phyloP scores from a whole-genome alignment of 768 basidiomycete species.

The Plicaturopsis crispa region DNA sequence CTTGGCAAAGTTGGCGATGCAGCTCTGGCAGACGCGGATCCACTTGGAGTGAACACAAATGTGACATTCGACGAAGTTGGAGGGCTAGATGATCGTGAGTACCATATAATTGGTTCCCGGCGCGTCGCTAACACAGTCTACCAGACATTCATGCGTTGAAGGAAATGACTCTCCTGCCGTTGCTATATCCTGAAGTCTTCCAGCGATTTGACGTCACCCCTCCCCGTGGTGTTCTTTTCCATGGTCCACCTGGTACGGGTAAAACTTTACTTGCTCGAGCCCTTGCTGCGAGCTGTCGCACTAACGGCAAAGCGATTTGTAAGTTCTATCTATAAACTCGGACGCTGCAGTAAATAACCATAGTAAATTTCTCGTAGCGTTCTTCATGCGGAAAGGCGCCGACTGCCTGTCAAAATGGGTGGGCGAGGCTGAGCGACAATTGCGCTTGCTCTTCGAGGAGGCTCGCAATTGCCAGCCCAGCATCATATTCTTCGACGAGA shows the following conservation, averaged over 20 bases:
- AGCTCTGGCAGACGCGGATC: conserved; percentile 94
- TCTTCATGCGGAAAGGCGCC: conserved; percentile 99
- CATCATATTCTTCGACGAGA: conserved; percentile 99
- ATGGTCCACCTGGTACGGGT: conserved; percentile 98
- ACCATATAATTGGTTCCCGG: conserved; percentile 1
- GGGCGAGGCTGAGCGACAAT: conserved; percentile 94
- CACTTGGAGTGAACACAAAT: conserved; percentile 86
- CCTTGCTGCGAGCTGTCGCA: conserved; percentile 85
- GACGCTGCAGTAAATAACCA: conserved; percentile 1
- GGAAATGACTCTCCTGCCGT: conserved; percentile 95
- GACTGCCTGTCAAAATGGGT: conserved; percentile 99
- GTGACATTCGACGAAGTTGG: conserved; percentile 97
- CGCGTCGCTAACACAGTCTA: conserved; percentile 2
- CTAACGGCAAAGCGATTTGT: conserved; percentile 85
- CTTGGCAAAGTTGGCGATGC: conserved; percentile 80
- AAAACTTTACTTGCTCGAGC: conserved; percentile 93
- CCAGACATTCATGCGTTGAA: conserved; percentile 92
- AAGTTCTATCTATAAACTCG: conserved; percentile 22
- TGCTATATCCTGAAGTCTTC: conserved; percentile 95
- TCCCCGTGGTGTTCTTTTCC: conserved; percentile 93
- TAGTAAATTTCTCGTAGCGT: conserved; percentile 43
- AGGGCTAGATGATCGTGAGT: conserved; percentile 87
- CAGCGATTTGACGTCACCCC: conserved; percentile 91
- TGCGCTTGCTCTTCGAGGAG: conserved; percentile 93
- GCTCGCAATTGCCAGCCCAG: conserved; percentile 87